Evolutionary conservation across 768 basidiomycete genomes (phyloP).

Genomic region (Myochromella boudieri): DNA sequence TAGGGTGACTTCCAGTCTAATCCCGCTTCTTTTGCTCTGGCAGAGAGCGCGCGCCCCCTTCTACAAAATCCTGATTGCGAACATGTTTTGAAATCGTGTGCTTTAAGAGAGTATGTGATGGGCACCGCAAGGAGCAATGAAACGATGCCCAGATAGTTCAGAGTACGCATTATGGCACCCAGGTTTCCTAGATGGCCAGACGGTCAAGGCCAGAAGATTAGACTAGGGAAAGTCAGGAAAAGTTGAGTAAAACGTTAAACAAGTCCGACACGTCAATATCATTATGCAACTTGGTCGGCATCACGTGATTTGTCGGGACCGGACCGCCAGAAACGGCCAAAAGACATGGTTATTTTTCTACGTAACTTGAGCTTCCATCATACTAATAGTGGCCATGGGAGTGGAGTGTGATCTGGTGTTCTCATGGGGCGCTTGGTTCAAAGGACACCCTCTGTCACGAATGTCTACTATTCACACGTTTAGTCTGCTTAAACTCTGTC

Average conservation of each 20-base stretch:
- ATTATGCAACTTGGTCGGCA: neutral
- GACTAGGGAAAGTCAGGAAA: neutral
- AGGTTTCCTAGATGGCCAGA: neutral
- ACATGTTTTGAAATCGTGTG: conserved; percentile 92
- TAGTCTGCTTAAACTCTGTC: no score
- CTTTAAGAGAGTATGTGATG: conserved; percentile 60
- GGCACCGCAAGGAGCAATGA: conserved; percentile 32
- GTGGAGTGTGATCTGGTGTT: no score
- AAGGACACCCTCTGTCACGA: no score
- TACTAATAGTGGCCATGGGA: no score
- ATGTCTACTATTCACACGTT: no score
- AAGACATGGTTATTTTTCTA: no score
- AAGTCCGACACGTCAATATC: conserved; percentile 8
- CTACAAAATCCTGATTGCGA: conserved; percentile 94
- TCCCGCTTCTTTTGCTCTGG: conserved; percentile 59
- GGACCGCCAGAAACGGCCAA: no score
- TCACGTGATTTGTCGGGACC: no score
- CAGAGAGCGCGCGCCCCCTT: conserved; percentile 76
- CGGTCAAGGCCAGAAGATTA: conserved; percentile 3
- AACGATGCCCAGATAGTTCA: conserved; percentile 34
- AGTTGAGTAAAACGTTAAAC: neutral
- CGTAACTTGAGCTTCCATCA: no score
- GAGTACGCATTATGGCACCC: conserved; percentile 31
- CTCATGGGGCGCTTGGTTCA: no score
- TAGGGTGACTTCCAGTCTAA: conserved; percentile 85